Conservation (phyloP, 129 eudicot genomes). For the Pseudognaphalium luteoalbum region DNA sequence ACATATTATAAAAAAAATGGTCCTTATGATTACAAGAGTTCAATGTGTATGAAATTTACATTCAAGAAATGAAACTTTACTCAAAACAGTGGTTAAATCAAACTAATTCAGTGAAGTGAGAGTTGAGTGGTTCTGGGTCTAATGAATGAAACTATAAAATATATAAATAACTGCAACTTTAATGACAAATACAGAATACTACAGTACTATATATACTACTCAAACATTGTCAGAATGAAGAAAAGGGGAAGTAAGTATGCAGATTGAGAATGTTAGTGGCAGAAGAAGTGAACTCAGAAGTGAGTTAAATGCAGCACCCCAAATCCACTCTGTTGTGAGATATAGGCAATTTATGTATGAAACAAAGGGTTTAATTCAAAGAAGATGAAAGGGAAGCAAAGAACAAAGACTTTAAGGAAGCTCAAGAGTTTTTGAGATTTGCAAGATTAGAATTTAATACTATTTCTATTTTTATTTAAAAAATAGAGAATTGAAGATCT, state of each 20-base stretch:
- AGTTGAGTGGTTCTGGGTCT: neutral
- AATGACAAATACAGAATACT: neutral
- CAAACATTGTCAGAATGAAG: neutral
- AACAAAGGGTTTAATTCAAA: conserved; percentile 11
- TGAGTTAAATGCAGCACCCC: conserved; percentile 5
- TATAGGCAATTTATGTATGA: neutral
- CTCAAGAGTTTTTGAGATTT: conserved; percentile 40
- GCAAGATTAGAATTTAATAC: conserved; percentile 24
- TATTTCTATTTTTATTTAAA: neutral
- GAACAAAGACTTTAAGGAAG: conserved; percentile 41
- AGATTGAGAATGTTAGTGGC: conserved; percentile 14
- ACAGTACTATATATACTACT: neutral
- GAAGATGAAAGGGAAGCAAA: conserved; percentile 31
- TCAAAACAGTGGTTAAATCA: neutral
- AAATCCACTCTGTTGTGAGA: neutral
- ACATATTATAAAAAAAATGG: neutral
- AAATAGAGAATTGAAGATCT: conserved; percentile 31
- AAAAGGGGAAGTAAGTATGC: neutral
- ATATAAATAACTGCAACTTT: neutral
- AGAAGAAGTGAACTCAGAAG: conserved; percentile 13
- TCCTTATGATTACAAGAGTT: neutral
- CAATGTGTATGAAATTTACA: neutral
- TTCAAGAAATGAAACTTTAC: neutral
- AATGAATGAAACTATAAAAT: neutral
- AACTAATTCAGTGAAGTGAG: neutral